Percentiles rank a stretch among this genome's conserved stretches.
Conservation (phyloP, 257 asterid species). For the Handroanthus guayacan region DNA sequence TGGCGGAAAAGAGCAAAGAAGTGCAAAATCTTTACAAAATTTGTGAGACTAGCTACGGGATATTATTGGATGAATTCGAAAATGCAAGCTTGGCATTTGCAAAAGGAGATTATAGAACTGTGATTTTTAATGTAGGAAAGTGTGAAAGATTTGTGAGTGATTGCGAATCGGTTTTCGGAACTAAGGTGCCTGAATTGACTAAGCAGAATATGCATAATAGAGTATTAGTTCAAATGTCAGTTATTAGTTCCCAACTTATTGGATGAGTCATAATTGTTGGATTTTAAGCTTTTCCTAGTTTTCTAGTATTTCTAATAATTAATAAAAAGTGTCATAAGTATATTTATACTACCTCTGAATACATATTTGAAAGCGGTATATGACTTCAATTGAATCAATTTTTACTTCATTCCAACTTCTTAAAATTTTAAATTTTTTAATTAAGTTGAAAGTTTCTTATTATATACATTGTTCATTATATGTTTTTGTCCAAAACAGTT, state of each 20-base stretch:
- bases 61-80: background rate
- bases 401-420: too few relatives aligned
- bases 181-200: background rate
- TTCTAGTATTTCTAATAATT: too few relatives aligned
- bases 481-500: too few relatives aligned
- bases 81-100: constrained; percentile 2
- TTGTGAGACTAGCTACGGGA: background rate
- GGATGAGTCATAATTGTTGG: too few relatives aligned
- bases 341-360: too few relatives aligned
- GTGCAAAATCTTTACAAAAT: background rate
- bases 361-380: too few relatives aligned
- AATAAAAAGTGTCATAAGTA: too few relatives aligned
- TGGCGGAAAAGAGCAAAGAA: background rate
- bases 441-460: too few relatives aligned
- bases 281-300: too few relatives aligned
- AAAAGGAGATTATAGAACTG: background rate
- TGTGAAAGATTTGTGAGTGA: constrained; percentile 18
- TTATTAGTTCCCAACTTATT: constrained; percentile 7
- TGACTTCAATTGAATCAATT: too few relatives aligned
- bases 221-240: constrained; percentile 2
- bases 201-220: background rate
- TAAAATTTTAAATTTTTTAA: too few relatives aligned
- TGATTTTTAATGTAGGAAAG: constrained; percentile 5
- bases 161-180: background rate
- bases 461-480: too few relatives aligned